Conservation (phyloP, 306 rosid genomes). For the Citrullus amarus region DNA sequence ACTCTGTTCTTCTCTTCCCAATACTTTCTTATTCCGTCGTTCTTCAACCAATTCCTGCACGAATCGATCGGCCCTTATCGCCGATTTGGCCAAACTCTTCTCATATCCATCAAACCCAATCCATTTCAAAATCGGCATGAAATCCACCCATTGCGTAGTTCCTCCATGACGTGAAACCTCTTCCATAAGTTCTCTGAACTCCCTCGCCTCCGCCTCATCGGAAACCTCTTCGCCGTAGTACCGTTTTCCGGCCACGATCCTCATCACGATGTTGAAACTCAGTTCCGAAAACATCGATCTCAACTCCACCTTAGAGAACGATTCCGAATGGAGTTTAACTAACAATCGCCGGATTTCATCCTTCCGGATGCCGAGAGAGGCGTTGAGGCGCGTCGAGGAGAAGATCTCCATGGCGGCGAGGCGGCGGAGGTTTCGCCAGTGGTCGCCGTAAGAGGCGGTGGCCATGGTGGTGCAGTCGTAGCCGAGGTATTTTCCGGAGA, state of each 20-base stretch:
- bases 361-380: constrained; percentile 16
- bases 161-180: constrained; percentile 13
- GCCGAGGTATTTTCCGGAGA: constrained; percentile 15
- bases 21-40: constrained; percentile 7
- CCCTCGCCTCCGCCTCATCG: constrained; percentile 22
- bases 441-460: constrained; percentile 35
- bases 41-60: constrained; percentile 44
- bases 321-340: constrained; percentile 10
- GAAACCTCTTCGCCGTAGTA: constrained; percentile 27
- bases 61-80: background rate
- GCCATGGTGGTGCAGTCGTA: constrained; percentile 23
- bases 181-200: constrained; percentile 27
- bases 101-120: background rate
- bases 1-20: background rate
- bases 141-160: constrained; percentile 5
- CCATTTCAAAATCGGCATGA: constrained; percentile 11
- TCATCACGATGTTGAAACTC: constrained; percentile 39
- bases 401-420: constrained; percentile 36
- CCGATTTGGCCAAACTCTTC: background rate
- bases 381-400: constrained; percentile 18
- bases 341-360: constrained; percentile 32
- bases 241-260: constrained; percentile 50
- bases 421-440: constrained; percentile 63
- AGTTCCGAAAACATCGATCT: constrained; percentile 30
- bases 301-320: constrained; percentile 29